Conservation (phyloP, 2,329 filamentous ascomycete species). For the Albophoma yamanashiensis region DNA sequence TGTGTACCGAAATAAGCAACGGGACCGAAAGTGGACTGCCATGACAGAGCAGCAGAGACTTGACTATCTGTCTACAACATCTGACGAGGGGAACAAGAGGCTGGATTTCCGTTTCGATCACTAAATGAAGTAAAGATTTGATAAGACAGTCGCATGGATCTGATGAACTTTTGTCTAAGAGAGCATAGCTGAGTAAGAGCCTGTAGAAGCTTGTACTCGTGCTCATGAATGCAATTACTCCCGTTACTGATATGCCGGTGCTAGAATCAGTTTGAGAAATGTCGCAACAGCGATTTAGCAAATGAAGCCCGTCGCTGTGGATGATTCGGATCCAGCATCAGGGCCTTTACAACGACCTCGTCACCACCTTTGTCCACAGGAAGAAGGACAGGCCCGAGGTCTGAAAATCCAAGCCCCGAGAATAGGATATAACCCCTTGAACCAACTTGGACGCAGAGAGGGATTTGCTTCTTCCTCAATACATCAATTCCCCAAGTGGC, state of each 20-base stretch:
- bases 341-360: slow-evolving; percentile 5
- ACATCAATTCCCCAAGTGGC: slow-evolving; percentile 2
- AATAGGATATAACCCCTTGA: slow-evolving; percentile 7
- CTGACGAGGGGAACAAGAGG: slow-evolving; percentile 42
- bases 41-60: slow-evolving; percentile 34
- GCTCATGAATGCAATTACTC: background rate
- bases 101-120: slow-evolving; percentile 43
- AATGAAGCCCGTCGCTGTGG: background rate
- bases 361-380: slow-evolving; percentile 1
- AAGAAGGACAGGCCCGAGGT: slow-evolving; percentile 6
- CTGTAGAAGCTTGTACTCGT: background rate
- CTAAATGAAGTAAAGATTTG: slow-evolving; percentile 11
- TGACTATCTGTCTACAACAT: slow-evolving; percentile 36
- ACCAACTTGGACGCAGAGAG: slow-evolving; percentile 5
- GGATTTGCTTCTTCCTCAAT: background rate
- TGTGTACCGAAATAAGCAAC: slow-evolving; percentile 32
- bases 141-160: background rate
- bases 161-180: background rate
- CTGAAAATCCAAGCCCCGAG: slow-evolving; percentile 8
- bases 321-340: slow-evolving; percentile 13
- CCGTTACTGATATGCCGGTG: background rate
- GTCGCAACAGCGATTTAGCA: background rate
- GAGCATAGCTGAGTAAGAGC: no score
- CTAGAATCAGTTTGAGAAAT: background rate
- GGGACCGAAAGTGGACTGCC: slow-evolving; percentile 30